These are phyloP conservation scores for Aspergillus sp. DNA, from an alignment of 2,329 filamentous ascomycete genomes.

Conservation along the genomic window DNA sequence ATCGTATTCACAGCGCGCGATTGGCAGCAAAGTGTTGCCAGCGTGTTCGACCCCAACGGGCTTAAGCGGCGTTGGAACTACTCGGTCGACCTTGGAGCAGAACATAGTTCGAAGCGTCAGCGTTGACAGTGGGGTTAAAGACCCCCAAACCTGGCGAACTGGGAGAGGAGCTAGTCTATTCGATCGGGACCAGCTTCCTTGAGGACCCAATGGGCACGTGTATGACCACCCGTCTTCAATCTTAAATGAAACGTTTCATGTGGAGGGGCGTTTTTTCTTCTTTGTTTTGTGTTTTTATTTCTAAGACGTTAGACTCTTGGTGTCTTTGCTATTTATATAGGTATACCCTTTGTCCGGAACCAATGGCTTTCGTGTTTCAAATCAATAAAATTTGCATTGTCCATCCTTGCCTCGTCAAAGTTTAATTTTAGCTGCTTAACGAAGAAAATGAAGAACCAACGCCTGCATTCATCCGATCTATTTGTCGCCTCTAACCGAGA, in stretches of 20 bases:
- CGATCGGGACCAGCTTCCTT: not conserved
- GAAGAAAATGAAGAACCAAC: not conserved
- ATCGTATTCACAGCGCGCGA: constrained; percentile 46
- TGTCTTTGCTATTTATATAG: not conserved
- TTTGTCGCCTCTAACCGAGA: too few species aligned
- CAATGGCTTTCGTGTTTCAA: not conserved
- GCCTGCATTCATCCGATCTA: too few species aligned
- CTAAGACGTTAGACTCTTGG: not conserved
- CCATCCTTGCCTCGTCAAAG: not conserved
- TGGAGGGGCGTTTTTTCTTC: not conserved
- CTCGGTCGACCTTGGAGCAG: constrained; percentile 32
- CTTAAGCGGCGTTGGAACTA: constrained; percentile 47
- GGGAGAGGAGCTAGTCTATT: not conserved
- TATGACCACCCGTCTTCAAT: too few species aligned
- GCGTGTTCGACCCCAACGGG: constrained; percentile 47
- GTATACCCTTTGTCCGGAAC: not conserved
- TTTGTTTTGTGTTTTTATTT: not conserved
- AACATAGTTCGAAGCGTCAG: constrained; percentile 33
- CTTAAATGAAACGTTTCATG: too few species aligned
- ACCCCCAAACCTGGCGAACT: not conserved
- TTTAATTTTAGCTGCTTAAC: not conserved
- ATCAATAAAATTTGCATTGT: not conserved
- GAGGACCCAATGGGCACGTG: not conserved
- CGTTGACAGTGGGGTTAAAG: constrained; percentile 21
- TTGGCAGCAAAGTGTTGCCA: constrained; percentile 50